phyloP scores from a whole-genome alignment of 768 basidiomycete genomes.

The Tephrocybe rancida region DNA sequence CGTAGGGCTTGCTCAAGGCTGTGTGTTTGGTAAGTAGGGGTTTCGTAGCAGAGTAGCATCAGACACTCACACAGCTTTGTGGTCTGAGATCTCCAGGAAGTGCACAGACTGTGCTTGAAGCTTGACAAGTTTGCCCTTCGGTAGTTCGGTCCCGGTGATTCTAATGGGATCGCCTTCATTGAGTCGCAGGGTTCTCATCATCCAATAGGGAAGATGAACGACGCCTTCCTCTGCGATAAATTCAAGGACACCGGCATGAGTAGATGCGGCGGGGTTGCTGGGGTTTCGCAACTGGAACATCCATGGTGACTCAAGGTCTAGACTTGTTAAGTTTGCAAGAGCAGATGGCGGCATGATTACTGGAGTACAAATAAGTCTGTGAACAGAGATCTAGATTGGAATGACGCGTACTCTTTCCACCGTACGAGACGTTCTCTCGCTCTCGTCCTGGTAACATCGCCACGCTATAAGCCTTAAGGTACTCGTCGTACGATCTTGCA shows the following conservation, averaged over 20 bases:
- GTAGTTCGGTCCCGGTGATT: slow-evolving; percentile 83
- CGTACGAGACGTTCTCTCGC: slow-evolving; percentile 91
- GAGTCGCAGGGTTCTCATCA: slow-evolving; percentile 96
- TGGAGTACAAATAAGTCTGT: slow-evolving; percentile 31
- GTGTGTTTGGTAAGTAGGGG: slow-evolving; percentile 3
- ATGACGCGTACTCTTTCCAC: slow-evolving; percentile 82
- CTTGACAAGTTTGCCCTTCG: slow-evolving; percentile 95
- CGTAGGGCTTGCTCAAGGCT: slow-evolving; percentile 95
- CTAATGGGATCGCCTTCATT: slow-evolving; percentile 96
- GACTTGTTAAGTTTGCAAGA: slow-evolving; percentile 80
- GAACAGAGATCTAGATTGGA: slow-evolving; percentile 2
- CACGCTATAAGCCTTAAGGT: slow-evolving; percentile 93
- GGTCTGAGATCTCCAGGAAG: slow-evolving; percentile 97
- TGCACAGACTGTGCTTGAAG: slow-evolving; percentile 94
- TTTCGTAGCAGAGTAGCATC: neutral
- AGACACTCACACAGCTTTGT: slow-evolving; percentile 88
- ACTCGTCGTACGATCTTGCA: slow-evolving; percentile 84
- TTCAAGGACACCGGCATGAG: slow-evolving; percentile 97
- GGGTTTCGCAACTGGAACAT: slow-evolving; percentile 97
- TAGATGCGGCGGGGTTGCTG: slow-evolving; percentile 76
- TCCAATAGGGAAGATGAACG: slow-evolving; percentile 97
- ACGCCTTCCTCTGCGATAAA: slow-evolving; percentile 98
- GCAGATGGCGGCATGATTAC: slow-evolving; percentile 98
- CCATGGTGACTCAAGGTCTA: slow-evolving; percentile 93
- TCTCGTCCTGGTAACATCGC: slow-evolving; percentile 89